phyloP scores from a whole-genome alignment of 768 basidiomycete genomes.

The Hericium erinaceus region DNA sequence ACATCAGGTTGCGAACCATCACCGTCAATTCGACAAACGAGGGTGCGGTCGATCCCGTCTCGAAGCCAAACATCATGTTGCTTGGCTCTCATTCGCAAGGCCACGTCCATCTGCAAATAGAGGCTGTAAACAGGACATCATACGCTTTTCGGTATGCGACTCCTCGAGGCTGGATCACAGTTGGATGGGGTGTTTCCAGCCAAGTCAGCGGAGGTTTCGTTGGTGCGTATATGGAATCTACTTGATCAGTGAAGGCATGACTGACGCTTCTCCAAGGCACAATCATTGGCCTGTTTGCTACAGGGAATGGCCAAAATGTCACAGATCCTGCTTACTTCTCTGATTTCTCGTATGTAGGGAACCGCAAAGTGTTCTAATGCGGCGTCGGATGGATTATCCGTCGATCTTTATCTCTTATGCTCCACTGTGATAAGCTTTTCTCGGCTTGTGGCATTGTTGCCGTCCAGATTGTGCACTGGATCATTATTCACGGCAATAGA shows the following conservation, averaged over 20 bases:
- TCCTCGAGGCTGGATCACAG: neutral
- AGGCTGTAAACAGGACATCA: conserved; percentile 10
- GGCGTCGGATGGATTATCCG: too few species aligned
- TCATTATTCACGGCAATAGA: too few species aligned
- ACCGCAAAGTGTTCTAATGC: neutral
- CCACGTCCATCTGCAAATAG: conserved; percentile 2
- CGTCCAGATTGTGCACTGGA: too few species aligned
- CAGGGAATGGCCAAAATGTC: conserved; percentile 8
- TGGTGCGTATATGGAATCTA: neutral
- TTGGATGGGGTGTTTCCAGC: conserved; percentile 12
- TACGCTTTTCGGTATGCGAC: conserved; percentile 11
- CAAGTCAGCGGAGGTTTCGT: conserved; percentile 12
- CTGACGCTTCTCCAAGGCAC: neutral
- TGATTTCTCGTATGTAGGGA: conserved; percentile 1
- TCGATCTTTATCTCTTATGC: too few species aligned
- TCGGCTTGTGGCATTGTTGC: too few species aligned
- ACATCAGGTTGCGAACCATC: conserved; percentile 10
- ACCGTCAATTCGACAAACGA: conserved; percentile 7
- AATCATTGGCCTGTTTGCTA: conserved; percentile 14
- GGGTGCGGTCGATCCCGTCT: conserved; percentile 7
- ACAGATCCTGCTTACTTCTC: conserved; percentile 5
- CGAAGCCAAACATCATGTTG: conserved; percentile 6
- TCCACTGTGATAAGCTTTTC: too few species aligned
- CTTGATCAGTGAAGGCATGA: neutral
- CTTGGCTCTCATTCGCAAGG: neutral